These are phyloP conservation scores for Benincasa hispida DNA, from an alignment of 306 rosid species.

Conservation along the genomic window DNA sequence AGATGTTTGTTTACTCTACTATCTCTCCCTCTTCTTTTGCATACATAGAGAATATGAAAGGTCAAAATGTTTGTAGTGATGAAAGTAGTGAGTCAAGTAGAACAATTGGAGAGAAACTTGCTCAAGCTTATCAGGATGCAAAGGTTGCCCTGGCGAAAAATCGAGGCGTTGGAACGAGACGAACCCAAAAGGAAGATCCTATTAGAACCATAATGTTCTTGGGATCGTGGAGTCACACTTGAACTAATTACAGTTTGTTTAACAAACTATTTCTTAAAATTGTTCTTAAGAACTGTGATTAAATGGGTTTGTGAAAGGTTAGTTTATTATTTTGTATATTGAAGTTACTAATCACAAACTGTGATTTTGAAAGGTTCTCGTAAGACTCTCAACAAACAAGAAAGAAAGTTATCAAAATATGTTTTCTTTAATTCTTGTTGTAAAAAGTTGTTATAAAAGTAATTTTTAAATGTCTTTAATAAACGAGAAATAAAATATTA, in stretches of 20 bases:
- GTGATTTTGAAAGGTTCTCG: not conserved
- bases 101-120: conserved; percentile 16
- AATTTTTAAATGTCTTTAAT: not conserved
- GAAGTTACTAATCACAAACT: not conserved
- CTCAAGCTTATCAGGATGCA: conserved; percentile 16
- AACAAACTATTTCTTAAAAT: not conserved
- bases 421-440: not conserved
- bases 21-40: not conserved
- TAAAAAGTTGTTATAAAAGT: not conserved
- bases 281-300: not conserved
- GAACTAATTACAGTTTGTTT: not conserved
- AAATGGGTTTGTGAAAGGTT: not conserved
- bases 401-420: not conserved
- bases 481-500: not conserved
- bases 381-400: too few relatives aligned
- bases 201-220: conserved; percentile 39
- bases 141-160: conserved; percentile 6
- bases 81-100: conserved; percentile 13
- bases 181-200: conserved; percentile 30
- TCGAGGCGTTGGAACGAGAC: conserved; percentile 15
- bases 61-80: conserved; percentile 13
- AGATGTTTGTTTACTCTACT: not conserved
- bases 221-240: conserved; percentile 43
- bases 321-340: not conserved
- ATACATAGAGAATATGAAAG: conserved; percentile 11